Evolutionary conservation across 148 eudicot species (phyloP), one percentile per base, ranked within the genome.

Genomic region (Vaccinium darrowii): DNA sequence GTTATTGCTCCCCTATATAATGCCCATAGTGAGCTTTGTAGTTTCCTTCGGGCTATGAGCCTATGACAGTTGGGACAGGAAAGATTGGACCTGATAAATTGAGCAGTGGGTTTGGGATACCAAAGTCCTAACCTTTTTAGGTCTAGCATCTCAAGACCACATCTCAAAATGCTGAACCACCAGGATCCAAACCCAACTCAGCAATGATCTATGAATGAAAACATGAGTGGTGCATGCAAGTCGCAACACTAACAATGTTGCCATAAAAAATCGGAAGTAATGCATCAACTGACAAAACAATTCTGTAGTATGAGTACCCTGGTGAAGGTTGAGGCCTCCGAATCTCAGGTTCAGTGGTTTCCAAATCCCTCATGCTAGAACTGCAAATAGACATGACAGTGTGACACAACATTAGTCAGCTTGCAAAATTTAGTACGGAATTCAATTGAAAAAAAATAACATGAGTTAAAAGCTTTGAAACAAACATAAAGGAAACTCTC

Each of bases 241-340:
- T 13, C 13, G 56, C 78, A 47, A 75, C 50, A 6, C 57, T 30
- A 23, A 67, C 54, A 72, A 49, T 65, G 25, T 43, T 16, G 54
- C 43, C 21, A 27, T 27, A 69, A 69, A 67, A 69, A 51, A 13
- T 43, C 47, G 39, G 13, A 57, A 1, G 72, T 30, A 52, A 62
- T 39, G 58, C 3, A 18, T 27, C 69, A 78, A 73, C n/a, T 18
- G 50, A 60, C 63, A 69, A 80, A 62, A 19, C 19, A 43, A 0
- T 0, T 47, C 16, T 57, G 75, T 15, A 49, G 79, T 51, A 52
- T 52, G 78, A 50, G 72, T 88, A 89, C 90, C 90, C 85, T 16
- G 85, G 27, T 81, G 86, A 74, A 84, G 87, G 86, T 67, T 82
- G 81, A 78, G 65, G 82, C 5, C 49, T 33, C 23, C 39, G 81